Evolutionary conservation across 2,329 filamentous ascomycete species (phyloP), one percentile per base, ranked within the genome.

Genomic region (Acrodontium crateriforme): DNA sequence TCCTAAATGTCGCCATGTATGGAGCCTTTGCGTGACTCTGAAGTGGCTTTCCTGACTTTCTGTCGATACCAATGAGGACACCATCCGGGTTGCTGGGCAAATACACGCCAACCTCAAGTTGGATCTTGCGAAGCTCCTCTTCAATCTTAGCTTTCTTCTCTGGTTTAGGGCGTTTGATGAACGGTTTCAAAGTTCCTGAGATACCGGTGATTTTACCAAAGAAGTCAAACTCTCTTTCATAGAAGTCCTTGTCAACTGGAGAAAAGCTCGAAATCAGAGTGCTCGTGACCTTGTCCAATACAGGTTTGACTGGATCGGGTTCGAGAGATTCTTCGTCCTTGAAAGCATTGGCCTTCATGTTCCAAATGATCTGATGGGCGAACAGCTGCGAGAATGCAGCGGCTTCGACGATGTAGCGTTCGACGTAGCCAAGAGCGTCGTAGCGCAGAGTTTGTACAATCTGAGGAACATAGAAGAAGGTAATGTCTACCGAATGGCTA

Each of bases 141-240:
- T 95, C 89, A 38, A 99, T 98, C 62, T 95, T 99, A 50, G 89
- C 80, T 54, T 94, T 95, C 68, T 98, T 98, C 57, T 94, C 87
- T 2, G 84, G 79, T 56, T 98, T 98, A 21, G 78, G 76, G 34
- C 71, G 71, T 55, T 93, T 92, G 51, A 98, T 91, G 46, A 79
- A 79, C 2, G 91, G 89, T 46, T 89, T 85, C 25, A 99, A 67
- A 49, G 93, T 98, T 31, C 89, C 91, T 1, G 91, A 98, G 31
- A 98, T 87, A 26, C 70, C 76, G 2, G 89, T 99, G 20, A 98
- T 84, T 54, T 95, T 85, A 41, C 89, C 82, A 52, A 98, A 99
- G 64, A 99, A 99, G n/a, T 75, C 63, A 45, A 99, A 98, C 51
- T 99, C 89, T 38, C 81, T 74, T 53, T 94, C 79, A 47, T 89